Conservation (phyloP, 176 grass and related monocot genomes). For the Dendrocalamus sinicus region DNA sequence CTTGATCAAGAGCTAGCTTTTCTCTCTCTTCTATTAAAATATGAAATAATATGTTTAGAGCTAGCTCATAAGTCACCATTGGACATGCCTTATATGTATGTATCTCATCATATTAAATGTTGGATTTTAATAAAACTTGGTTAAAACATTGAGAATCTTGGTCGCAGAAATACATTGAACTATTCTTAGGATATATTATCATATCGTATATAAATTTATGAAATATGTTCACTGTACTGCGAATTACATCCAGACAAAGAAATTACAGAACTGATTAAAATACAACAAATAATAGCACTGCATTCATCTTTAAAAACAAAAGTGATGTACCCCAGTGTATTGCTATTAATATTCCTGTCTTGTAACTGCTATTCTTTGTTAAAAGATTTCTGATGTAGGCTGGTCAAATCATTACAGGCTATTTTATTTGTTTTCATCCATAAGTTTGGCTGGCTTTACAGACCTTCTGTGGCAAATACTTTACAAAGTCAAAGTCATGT, state of each 20-base stretch:
- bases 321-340: too few species aligned
- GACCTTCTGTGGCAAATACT: background rate
- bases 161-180: background rate
- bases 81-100: conserved; percentile 87
- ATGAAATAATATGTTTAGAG: too few species aligned
- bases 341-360: background rate
- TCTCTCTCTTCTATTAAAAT: too few species aligned
- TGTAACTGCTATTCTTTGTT: background rate
- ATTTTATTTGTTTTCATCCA: conserved; percentile 29
- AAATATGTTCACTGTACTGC: conserved; percentile 4
- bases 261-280: background rate
- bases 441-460: background rate
- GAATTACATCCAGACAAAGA: conserved; percentile 6
- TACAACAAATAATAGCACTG: background rate
- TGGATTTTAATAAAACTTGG: background rate
- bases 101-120: conserved; percentile 24
- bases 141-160: background rate
- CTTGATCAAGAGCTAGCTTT: too few species aligned
- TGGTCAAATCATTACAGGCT: background rate
- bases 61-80: too few species aligned
- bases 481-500: too few species aligned
- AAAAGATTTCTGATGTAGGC: background rate
- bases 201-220: conserved; percentile 10
- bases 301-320: background rate
- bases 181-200: background rate